Percentiles rank a stretch among this genome's conserved stretches.
Evolutionary conservation across 2,329 filamentous ascomycete species (phyloP).

Genomic region (Ophiostoma sp.): DNA sequence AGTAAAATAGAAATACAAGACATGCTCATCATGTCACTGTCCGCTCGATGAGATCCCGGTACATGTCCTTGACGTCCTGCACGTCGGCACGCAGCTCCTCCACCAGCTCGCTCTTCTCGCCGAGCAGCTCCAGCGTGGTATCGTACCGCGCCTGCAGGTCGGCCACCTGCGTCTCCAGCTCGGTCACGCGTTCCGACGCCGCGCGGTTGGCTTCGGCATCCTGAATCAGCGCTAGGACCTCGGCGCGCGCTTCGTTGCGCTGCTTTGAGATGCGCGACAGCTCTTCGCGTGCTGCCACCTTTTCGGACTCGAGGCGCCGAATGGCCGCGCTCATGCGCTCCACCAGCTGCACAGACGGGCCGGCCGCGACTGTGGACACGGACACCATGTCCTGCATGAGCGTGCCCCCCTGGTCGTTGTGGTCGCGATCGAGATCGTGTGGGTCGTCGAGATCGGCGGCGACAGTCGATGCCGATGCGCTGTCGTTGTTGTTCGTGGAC

Average conservation of each 20-base stretch:
- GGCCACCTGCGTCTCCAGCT: constrained; percentile 60
- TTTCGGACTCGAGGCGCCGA: constrained; percentile 83
- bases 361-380: constrained; percentile 81
- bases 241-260: constrained; percentile 82
- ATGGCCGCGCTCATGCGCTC: constrained; percentile 94
- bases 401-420: constrained; percentile 41
- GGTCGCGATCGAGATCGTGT: not conserved
- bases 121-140: constrained; percentile 87
- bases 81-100: constrained; percentile 88
- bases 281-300: constrained; percentile 83
- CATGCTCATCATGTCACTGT: constrained; percentile 47
- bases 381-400: constrained; percentile 80
- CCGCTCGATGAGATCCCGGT: constrained; percentile 82
- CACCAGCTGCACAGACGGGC: constrained; percentile 88
- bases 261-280: constrained; percentile 73
- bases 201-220: constrained; percentile 68
- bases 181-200: constrained; percentile 54
- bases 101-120: constrained; percentile 93
- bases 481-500: not conserved
- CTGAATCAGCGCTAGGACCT: constrained; percentile 86
- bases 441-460: not conserved
- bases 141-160: constrained; percentile 74
- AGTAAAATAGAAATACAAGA: not conserved
- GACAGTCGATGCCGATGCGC: not conserved
- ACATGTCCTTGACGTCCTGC: constrained; percentile 90